phyloP scores from a whole-genome alignment of 305 asterid species.

The Withania somnifera region DNA sequence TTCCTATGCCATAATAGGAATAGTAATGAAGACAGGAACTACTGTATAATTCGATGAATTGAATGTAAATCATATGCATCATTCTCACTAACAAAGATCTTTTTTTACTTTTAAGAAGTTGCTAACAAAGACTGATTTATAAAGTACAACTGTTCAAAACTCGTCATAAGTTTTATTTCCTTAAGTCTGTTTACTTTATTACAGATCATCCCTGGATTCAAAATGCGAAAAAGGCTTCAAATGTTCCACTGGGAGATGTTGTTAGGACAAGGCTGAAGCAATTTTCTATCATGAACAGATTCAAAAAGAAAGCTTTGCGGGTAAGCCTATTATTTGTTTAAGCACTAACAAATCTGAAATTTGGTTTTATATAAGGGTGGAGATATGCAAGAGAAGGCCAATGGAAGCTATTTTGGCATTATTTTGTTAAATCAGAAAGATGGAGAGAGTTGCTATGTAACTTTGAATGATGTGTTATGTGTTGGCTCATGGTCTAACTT shows the following conservation, averaged over 20 bases:
- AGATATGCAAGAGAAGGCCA: background rate
- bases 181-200: slow-evolving; percentile 5
- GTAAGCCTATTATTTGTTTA: slow-evolving; percentile 31
- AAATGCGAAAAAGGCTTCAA: slow-evolving; percentile 75
- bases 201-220: slow-evolving; percentile 94
- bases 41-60: background rate
- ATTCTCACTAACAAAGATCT: background rate
- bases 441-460: background rate
- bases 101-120: background rate
- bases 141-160: background rate
- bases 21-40: background rate
- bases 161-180: background rate
- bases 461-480: background rate
- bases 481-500: background rate
- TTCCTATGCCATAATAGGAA: background rate
- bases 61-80: background rate
- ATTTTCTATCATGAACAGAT: slow-evolving; percentile 82
- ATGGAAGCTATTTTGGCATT: background rate
- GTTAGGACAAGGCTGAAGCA: slow-evolving; percentile 87
- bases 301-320: slow-evolving; percentile 89
- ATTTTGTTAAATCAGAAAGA: background rate
- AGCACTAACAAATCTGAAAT: background rate
- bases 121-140: background rate
- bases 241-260: slow-evolving; percentile 86
- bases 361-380: background rate